These are phyloP conservation scores for Melastoma candidum DNA, from an alignment of 441 rosid species.

Conservation along the genomic window DNA sequence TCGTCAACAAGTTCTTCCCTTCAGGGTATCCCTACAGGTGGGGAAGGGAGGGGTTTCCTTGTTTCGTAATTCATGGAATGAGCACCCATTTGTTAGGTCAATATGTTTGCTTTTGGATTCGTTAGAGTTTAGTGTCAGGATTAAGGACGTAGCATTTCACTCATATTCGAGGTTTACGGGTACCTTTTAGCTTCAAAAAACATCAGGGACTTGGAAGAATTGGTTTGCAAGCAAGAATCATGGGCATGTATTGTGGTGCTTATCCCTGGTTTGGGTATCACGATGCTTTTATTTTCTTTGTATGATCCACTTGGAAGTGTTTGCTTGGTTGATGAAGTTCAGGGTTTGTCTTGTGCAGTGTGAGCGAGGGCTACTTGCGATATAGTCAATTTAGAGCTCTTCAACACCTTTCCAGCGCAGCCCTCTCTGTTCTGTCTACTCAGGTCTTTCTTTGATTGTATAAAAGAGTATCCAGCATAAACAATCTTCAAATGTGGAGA, in stretches of 20 bases:
- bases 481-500: neutral
- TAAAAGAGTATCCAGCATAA: neutral
- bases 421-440: slow-evolving; percentile 79
- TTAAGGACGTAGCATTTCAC: slow-evolving; percentile 3
- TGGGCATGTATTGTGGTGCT: too few relatives aligned
- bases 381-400: slow-evolving; percentile 88
- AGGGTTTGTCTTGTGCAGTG: slow-evolving; percentile 34
- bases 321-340: neutral
- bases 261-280: too few relatives aligned
- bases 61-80: too few relatives aligned
- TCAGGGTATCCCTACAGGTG: slow-evolving; percentile 94
- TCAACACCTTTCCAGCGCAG: slow-evolving; percentile 82
- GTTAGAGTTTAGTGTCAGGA: too few relatives aligned
- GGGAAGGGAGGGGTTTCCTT: too few relatives aligned
- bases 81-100: too few relatives aligned
- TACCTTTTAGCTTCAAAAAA: neutral
- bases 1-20: slow-evolving; percentile 76
- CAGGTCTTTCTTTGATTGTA: slow-evolving; percentile 50
- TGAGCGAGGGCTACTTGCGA: slow-evolving; percentile 86
- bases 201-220: neutral
- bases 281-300: too few relatives aligned
- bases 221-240: too few relatives aligned
- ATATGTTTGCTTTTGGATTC: too few relatives aligned
- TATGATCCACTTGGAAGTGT: neutral
- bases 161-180: neutral